Evolutionary conservation across 2,329 filamentous ascomycete species (phyloP).

Genomic region (Samsoniella hepiali): DNA sequence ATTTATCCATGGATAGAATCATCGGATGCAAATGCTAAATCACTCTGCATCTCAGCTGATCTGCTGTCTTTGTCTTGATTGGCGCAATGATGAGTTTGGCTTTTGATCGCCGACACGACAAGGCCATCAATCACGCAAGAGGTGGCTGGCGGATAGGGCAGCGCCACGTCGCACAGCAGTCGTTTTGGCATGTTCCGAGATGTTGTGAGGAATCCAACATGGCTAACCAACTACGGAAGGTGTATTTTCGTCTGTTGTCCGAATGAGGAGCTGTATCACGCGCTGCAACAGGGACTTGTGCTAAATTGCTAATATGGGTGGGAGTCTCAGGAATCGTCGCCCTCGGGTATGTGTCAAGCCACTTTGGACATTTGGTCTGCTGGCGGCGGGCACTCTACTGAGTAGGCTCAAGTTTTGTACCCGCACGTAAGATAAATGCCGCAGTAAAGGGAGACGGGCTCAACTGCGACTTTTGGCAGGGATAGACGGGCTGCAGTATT

Average conservation of each 20-base stretch:
- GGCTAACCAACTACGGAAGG: slow-evolving; percentile 3
- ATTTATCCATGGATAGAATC: neutral
- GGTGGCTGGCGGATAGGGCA: neutral
- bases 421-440: slow-evolving; percentile 7
- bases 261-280: slow-evolving; percentile 13
- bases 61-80: neutral
- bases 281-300: neutral
- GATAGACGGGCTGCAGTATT: no score
- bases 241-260: neutral
- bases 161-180: slow-evolving; percentile 1
- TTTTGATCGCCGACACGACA: neutral
- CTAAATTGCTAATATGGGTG: neutral
- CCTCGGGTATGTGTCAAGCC: slow-evolving; percentile 8
- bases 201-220: no score
- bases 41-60: neutral
- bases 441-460: neutral
- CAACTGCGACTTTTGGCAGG: no score
- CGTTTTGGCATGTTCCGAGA: neutral
- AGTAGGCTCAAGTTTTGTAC: neutral
- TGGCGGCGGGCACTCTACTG: neutral
- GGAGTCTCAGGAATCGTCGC: neutral
- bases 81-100: neutral
- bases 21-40: neutral
- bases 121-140: neutral
- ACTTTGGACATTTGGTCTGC: neutral